Conservation (phyloP, 2,329 filamentous ascomycete species). For the Fusarium cicatricum region DNA sequence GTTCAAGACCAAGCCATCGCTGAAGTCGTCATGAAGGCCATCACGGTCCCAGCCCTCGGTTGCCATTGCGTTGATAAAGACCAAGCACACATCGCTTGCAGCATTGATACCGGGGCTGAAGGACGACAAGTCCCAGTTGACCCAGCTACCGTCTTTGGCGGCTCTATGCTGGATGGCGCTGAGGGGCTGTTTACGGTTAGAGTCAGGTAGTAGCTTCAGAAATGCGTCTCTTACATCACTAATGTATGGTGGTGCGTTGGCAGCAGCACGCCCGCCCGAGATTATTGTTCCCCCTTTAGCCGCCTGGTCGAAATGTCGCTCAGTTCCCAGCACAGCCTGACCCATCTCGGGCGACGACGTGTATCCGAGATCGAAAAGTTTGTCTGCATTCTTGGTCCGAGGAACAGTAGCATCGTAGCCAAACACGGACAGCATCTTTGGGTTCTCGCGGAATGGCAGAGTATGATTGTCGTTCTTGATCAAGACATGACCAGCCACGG, state of each 20-base stretch:
- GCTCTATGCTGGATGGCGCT: constrained; percentile 61
- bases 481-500: constrained; percentile 70
- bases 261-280: constrained; percentile 60
- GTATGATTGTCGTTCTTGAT: constrained; percentile 74
- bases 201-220: fast-evolving
- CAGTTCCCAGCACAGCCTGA: constrained; percentile 53
- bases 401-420: constrained; percentile 68
- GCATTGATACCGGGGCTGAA: constrained; percentile 47
- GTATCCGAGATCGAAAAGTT: constrained; percentile 56
- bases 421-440: constrained; percentile 64
- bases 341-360: constrained; percentile 57
- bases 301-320: constrained; percentile 57
- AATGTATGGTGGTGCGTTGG: constrained; percentile 59
- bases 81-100: constrained; percentile 71
- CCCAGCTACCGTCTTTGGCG: constrained; percentile 60
- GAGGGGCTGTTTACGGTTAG: constrained; percentile 24
- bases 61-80: constrained; percentile 82
- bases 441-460: constrained; percentile 68
- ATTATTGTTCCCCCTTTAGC: constrained; percentile 61
- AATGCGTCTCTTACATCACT: constrained; percentile 49
- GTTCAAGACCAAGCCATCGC: constrained; percentile 65
- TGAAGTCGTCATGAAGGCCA: constrained; percentile 73
- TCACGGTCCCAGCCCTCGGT: constrained; percentile 78
- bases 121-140: constrained; percentile 58
- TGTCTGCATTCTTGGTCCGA: constrained; percentile 58